A percentile compares a stretch with the other conserved stretches of the same genome.
Evolutionary conservation across 2,329 filamentous ascomycete species (phyloP).

Genomic region (Phaeophleospora eucalypticola): DNA sequence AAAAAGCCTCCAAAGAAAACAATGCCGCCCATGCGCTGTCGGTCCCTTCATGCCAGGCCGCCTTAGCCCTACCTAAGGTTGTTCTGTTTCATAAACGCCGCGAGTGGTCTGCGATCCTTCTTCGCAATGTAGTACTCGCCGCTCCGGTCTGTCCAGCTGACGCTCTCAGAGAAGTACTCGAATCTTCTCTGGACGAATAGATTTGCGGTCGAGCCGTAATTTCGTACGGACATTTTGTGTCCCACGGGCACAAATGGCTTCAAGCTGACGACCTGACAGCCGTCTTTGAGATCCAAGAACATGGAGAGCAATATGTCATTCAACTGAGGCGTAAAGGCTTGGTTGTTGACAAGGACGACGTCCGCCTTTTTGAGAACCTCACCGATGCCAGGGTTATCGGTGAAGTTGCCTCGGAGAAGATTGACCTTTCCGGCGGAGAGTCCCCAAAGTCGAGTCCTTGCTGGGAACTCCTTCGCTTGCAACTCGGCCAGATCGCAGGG

Average conservation of each 20-base stretch:
- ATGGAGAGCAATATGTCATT: slow-evolving; percentile 82
- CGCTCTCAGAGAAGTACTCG: slow-evolving; percentile 63
- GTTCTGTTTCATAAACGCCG: slow-evolving; percentile 44
- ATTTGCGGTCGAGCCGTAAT: slow-evolving; percentile 75
- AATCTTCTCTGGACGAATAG: slow-evolving; percentile 72
- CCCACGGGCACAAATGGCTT: slow-evolving; percentile 84
- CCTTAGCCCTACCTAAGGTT: slow-evolving; percentile 4
- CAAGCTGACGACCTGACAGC: slow-evolving; percentile 83
- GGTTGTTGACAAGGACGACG: slow-evolving; percentile 97
- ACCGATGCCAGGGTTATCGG: slow-evolving; percentile 65
- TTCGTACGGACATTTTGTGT: slow-evolving; percentile 68
- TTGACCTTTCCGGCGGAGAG: slow-evolving; percentile 73
- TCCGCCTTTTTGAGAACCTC: slow-evolving; percentile 77
- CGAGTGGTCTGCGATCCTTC: slow-evolving; percentile 59
- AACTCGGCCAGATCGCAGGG: slow-evolving; percentile 76
- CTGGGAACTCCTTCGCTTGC: slow-evolving; percentile 76
- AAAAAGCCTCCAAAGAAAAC: too few species aligned
- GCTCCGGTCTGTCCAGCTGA: slow-evolving; percentile 80
- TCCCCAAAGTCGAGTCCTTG: slow-evolving; percentile 87
- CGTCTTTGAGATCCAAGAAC: slow-evolving; percentile 89
- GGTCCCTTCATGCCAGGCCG: neutral
- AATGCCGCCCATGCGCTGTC: slow-evolving; percentile 2
- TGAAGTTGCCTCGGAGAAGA: slow-evolving; percentile 79
- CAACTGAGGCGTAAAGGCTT: slow-evolving; percentile 83
- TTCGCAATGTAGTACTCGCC: slow-evolving; percentile 87